phyloP scores from a whole-genome alignment of 768 basidiomycete genomes.

The Lactarius sanguifluus region DNA sequence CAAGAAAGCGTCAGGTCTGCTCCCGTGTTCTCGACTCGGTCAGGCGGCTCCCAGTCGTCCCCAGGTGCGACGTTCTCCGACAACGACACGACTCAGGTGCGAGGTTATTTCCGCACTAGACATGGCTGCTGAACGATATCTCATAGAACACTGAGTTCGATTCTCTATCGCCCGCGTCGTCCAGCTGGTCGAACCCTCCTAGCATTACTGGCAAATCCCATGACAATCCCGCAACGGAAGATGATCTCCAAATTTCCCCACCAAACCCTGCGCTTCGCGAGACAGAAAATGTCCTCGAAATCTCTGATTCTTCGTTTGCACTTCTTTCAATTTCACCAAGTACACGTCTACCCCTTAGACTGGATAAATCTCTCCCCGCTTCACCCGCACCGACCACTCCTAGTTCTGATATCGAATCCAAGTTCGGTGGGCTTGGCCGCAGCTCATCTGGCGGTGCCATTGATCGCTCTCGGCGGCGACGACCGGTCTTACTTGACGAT shows the following conservation, averaged over 20 bases:
- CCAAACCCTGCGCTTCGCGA: neutral
- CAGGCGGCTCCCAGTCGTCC: conserved; percentile 15
- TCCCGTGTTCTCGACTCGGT: conserved; percentile 34
- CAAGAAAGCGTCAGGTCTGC: conserved; percentile 42
- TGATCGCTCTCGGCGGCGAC: conserved; percentile 19
- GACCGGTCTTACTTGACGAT: conserved; percentile 20
- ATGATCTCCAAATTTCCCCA: neutral
- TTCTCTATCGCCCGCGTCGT: neutral
- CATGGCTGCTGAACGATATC: neutral
- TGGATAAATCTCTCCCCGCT: conserved; percentile 25
- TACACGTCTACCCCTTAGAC: conserved; percentile 21
- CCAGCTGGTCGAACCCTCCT: conserved; percentile 4
- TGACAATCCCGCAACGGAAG: neutral
- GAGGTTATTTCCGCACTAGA: neutral
- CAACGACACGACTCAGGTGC: conserved; percentile 9
- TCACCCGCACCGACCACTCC: conserved; percentile 19
- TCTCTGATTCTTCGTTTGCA: neutral
- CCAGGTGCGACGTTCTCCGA: conserved; percentile 5
- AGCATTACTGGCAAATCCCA: neutral
- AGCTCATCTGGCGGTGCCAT: conserved; percentile 19
- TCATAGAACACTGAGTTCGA: neutral
- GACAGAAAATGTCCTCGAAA: neutral
- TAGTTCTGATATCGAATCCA: conserved; percentile 8
- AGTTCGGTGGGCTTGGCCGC: conserved; percentile 10
- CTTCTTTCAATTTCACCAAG: conserved; percentile 21